phyloP scores from a whole-genome alignment of 2,329 filamentous ascomycete species.

The Delphinella strobiligena region DNA sequence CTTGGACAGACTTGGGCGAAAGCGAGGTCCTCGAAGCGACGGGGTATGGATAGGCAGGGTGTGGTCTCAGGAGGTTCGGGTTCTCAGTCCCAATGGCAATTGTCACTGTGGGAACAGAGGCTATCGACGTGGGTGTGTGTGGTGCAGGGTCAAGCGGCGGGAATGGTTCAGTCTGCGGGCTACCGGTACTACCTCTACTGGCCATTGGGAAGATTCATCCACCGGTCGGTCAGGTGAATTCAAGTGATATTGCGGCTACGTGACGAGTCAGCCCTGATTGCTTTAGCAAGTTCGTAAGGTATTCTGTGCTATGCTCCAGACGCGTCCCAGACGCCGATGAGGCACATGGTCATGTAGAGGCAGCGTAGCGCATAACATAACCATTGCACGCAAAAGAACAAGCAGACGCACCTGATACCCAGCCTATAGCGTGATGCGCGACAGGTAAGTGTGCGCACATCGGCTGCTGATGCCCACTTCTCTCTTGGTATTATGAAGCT shows the following conservation, averaged over 20 bases:
- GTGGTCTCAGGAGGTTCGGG: constrained; percentile 14
- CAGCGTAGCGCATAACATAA: too few relatives aligned
- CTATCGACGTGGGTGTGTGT: constrained; percentile 27
- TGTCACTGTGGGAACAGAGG: constrained; percentile 16
- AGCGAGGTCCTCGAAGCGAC: constrained; percentile 2
- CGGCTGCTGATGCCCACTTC: too few relatives aligned
- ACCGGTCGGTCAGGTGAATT: too few relatives aligned
- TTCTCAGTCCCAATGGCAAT: constrained; percentile 14
- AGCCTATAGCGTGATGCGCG: neutral
- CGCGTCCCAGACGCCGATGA: too few relatives aligned
- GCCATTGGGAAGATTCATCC: constrained; percentile 25
- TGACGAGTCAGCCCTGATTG: too few relatives aligned
- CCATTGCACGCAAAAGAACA: too few relatives aligned
- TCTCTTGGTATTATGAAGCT: too few relatives aligned
- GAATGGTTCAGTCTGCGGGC: constrained; percentile 30
- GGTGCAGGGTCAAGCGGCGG: constrained; percentile 23
- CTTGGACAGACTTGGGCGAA: constrained; percentile 11
- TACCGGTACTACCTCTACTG: constrained; percentile 30
- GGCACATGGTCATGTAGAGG: too few relatives aligned
- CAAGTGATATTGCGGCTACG: too few relatives aligned
- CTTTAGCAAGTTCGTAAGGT: too few relatives aligned
- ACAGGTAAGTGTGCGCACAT: neutral
- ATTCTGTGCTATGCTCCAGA: too few relatives aligned
- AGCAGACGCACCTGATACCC: neutral
- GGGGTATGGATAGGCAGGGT: constrained; percentile 12